Conservation (phyloP, 495 filamentous ascomycete genomes). For the Penicillium malachiteum region DNA sequence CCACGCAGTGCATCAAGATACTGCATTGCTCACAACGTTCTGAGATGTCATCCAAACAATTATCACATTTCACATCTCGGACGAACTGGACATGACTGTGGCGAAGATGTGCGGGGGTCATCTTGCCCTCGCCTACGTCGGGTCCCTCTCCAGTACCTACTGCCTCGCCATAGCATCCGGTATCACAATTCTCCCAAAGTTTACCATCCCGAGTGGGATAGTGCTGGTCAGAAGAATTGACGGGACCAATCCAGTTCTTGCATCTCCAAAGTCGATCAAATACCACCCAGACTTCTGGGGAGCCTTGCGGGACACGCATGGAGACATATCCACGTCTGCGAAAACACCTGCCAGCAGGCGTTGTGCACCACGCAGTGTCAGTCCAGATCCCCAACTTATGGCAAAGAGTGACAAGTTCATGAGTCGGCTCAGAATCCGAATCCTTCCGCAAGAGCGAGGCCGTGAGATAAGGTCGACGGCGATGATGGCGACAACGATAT, state of each 20-base stretch:
- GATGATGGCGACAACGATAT: conserved; percentile 61
- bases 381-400: conserved; percentile 62
- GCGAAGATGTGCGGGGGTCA: conserved; percentile 53
- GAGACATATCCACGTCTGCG: conserved; percentile 57
- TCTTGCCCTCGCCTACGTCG: conserved; percentile 53
- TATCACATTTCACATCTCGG: conserved; percentile 53
- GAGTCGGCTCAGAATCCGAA: conserved; percentile 61
- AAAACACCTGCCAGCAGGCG: conserved; percentile 57
- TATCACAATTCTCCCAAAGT: conserved; percentile 59
- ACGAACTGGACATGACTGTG: conserved; percentile 54
- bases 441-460: conserved; percentile 55
- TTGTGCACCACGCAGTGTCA: conserved; percentile 64
- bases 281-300: conserved; percentile 61
- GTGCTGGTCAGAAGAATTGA: conserved; percentile 19
- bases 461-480: conserved; percentile 57
- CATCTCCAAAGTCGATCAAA: conserved; percentile 63
- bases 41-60: conserved; percentile 50
- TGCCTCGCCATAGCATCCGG: conserved; percentile 55
- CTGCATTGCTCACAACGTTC: conserved; percentile 64
- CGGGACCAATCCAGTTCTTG: conserved; percentile 56
- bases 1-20: conserved; percentile 62
- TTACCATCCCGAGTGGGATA: conserved; percentile 42
- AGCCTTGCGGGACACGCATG: conserved; percentile 51
- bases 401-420: conserved; percentile 62
- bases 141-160: conserved; percentile 46